Percentiles rank a stretch among this genome's conserved stretches.
Evolutionary conservation across 2,329 filamentous ascomycete genomes (phyloP).

Genomic region (Mariannaea elegans): DNA sequence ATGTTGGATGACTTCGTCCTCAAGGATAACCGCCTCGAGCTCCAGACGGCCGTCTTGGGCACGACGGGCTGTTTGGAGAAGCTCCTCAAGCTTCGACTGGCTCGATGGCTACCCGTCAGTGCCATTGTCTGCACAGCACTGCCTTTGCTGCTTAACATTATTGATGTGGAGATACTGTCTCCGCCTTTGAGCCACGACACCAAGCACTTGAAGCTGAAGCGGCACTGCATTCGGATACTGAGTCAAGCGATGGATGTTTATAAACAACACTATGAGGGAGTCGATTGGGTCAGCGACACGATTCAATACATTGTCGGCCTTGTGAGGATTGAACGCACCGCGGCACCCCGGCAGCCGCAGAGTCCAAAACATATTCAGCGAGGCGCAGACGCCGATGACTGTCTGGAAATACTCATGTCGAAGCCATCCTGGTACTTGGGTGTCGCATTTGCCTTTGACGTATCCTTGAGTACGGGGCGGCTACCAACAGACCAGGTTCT

Average conservation of each 20-base stretch:
- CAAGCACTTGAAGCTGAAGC: no score
- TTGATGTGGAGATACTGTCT: neutral
- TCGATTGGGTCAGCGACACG: neutral
- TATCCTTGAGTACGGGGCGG: no score
- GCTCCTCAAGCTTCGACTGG: neutral
- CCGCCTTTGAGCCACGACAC: neutral
- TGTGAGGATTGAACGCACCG: neutral
- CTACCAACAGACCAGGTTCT: no score
- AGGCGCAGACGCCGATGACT: no score
- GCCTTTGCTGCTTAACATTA: neutral
- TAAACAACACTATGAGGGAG: neutral
- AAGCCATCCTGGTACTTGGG: no score
- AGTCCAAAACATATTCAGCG: no score
- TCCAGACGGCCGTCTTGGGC: neutral
- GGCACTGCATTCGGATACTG: neutral
- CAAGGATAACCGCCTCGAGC: neutral
- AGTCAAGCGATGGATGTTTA: neutral
- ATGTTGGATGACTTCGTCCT: no score
- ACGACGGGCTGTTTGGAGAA: neutral
- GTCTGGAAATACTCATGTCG: no score
- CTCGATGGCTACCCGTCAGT: neutral
- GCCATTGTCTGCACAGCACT: neutral
- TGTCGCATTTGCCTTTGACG: no score
- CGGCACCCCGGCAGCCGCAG: no score
- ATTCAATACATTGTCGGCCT: neutral